Conservation (phyloP, 1,139 yeast species). For the Candida sp. region DNA sequence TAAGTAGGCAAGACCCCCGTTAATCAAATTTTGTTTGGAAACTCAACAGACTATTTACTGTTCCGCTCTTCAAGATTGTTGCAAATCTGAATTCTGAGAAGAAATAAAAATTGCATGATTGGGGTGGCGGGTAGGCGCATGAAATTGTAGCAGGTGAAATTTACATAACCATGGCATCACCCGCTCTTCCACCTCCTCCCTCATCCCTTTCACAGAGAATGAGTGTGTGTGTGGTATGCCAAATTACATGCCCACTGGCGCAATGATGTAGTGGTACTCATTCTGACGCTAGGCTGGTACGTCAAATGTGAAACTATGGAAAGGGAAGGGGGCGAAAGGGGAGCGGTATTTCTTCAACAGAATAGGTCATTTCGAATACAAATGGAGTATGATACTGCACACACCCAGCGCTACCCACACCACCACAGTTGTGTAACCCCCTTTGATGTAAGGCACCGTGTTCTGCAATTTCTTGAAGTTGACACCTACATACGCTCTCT, state of each 20-base stretch:
- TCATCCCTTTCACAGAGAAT: not conserved
- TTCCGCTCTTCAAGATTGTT: not conserved
- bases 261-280: too few relatives aligned
- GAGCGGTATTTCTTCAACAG: not conserved
- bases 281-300: not conserved
- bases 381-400: too few relatives aligned
- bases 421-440: too few relatives aligned
- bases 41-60: not conserved
- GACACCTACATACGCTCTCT: too few relatives aligned
- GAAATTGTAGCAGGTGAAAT: not conserved
- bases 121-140: not conserved
- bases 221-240: too few relatives aligned
- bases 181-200: not conserved
- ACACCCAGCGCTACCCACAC: too few relatives aligned
- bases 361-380: too few relatives aligned
- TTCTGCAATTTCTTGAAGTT: too few relatives aligned
- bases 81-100: constrained; percentile 5
- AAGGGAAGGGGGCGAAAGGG: not conserved
- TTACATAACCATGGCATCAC: not conserved
- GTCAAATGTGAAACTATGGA: not conserved
- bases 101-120: not conserved
- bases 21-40: constrained; percentile 4
- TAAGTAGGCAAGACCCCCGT: not conserved
- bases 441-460: too few relatives aligned
- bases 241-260: too few relatives aligned